Evolutionary conservation across 768 basidiomycete genomes (phyloP), one percentile per base, ranked within the genome.

Genomic region (Melanogaster broomeanus): DNA sequence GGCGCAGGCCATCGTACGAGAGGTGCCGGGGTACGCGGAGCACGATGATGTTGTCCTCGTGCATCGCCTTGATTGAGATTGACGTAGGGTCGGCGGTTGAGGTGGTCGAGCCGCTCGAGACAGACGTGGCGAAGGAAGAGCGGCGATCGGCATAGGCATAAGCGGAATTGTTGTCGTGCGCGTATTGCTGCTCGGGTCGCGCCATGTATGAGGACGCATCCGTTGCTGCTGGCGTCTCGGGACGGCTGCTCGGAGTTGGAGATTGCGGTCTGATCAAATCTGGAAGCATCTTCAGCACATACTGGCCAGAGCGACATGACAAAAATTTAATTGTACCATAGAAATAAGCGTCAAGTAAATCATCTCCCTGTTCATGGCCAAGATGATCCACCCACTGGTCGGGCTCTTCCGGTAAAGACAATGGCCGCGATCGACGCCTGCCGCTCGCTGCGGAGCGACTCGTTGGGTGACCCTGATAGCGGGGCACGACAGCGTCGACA

Each of bases 41-140:
- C 53, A 87, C 69, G 60, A 90, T 75, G 54, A 87, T 84, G 24
- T 77, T 72, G 55, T 82, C 77, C 58, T 81, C 77, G 56, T 81
- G 79, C 39, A 77, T 77, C 5, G 82, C 88, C 70, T 90, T 90
- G 72, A 90, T 77, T 2, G 77, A 72, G 42, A 88, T 58, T 22
- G 65, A 46, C 52, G 58, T 49, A 24, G 45, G 40, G 48, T 68
- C 48, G 61, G 58, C 34, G 50, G 58, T 64, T 57, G 53, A 62
- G 7, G 61, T 57, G 5, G 69, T 68, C 3, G 74, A 73, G 6
- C 70, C 68, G 18, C 74, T 75, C n/a, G 74, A 68, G 13, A 75
- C 67, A 15, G 67, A 67, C 21, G 67, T 66, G 33, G 66, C 43
- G 31, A 60, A 63, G 56, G 68, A 71, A 21, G 63, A 55, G 4